Conservation (phyloP, 2,329 filamentous ascomycete species). For the Calonectria ilicicola region DNA sequence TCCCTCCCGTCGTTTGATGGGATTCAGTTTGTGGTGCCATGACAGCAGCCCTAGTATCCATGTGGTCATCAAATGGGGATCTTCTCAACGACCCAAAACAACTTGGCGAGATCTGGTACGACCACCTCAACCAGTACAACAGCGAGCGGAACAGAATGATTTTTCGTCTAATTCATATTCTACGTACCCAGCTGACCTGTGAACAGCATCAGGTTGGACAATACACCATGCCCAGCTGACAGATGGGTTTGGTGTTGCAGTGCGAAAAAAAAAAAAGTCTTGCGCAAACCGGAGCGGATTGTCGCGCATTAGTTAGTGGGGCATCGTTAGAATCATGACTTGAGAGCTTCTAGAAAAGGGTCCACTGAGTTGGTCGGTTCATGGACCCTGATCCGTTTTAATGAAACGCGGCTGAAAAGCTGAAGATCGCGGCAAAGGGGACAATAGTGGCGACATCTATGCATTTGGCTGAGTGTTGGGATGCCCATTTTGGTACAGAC, state of each 20-base stretch:
- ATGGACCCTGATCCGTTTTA: slow-evolving; percentile 6
- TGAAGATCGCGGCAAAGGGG: background rate
- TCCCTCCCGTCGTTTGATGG: slow-evolving; percentile 25
- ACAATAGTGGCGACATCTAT: background rate
- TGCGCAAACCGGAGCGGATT: background rate
- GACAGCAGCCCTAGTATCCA: slow-evolving; percentile 16
- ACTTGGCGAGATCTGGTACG: background rate
- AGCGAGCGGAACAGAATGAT: background rate
- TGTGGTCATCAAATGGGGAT: background rate
- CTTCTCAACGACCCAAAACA: background rate
- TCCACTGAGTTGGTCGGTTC: slow-evolving; percentile 4
- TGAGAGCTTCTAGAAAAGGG: slow-evolving; percentile 22
- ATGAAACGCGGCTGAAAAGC: slow-evolving; percentile 16
- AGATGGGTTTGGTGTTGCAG: background rate
- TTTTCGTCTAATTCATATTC: background rate
- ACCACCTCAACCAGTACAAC: background rate
- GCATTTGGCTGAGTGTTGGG: no score
- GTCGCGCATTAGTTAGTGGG: slow-evolving; percentile 14
- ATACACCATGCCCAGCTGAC: background rate
- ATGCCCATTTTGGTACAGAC: no score
- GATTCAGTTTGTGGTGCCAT: slow-evolving; percentile 32
- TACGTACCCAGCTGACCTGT: background rate
- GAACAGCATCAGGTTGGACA: background rate
- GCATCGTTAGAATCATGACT: background rate
- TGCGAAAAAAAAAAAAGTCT: background rate